Conservation (phyloP, 1,284 basidiomycete genomes). For the Cryptococcus sp. region DNA sequence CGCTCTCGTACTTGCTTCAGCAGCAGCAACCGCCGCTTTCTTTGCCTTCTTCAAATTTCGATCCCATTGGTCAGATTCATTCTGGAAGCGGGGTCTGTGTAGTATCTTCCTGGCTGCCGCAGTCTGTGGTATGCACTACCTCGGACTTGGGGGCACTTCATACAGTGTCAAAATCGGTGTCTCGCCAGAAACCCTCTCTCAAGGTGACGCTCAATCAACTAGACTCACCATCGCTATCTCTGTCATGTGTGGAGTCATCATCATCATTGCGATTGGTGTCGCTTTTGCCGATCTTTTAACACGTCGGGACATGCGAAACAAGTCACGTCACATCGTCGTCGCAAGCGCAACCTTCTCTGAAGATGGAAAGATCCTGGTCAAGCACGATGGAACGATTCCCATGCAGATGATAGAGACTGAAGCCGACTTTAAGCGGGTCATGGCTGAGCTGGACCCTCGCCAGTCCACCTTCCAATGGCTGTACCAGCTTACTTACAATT, state of each 20-base stretch:
- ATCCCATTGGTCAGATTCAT: constrained; percentile 52
- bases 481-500: constrained; percentile 53
- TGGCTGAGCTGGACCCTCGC: constrained; percentile 50
- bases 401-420: constrained; percentile 53
- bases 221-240: constrained; percentile 48
- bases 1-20: constrained; percentile 50
- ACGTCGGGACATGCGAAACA: constrained; percentile 43
- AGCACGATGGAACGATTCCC: constrained; percentile 51
- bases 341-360: constrained; percentile 52
- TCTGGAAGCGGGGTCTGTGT: constrained; percentile 50
- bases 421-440: constrained; percentile 46
- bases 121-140: constrained; percentile 54
- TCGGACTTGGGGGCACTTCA: constrained; percentile 49
- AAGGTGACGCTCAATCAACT: constrained; percentile 33
- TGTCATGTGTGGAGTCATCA: constrained; percentile 51
- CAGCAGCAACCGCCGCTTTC: constrained; percentile 49
- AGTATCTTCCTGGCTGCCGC: constrained; percentile 47
- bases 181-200: constrained; percentile 15
- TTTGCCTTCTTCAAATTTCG: constrained; percentile 51
- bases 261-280: constrained; percentile 47
- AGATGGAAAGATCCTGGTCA: constrained; percentile 51
- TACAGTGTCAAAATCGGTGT: constrained; percentile 41
- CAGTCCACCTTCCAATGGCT: constrained; percentile 54
- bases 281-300: constrained; percentile 45
- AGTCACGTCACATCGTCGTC: constrained; percentile 51